Evolutionary conservation across 768 basidiomycete genomes (phyloP), one percentile per base, ranked within the genome.

Genomic region (Kwoniella heveanensis): DNA sequence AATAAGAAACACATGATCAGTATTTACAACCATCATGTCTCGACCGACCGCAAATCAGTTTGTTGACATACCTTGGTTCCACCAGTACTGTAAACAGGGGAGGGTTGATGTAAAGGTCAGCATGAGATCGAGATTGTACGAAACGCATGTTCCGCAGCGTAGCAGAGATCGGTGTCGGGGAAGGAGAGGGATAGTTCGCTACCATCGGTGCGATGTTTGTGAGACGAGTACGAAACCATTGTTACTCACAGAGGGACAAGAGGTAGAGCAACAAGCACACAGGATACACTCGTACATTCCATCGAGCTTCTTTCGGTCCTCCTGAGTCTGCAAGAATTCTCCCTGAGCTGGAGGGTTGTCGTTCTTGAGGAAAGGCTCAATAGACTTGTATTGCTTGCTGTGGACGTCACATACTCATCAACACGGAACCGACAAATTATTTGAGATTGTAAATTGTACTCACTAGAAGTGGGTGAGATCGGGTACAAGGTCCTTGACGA

Each of bases 371-470:
- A 88, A 98, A 4, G 95, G 95, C 80, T 99, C 88, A 81, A 99
- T 95, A 19, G 93, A 94, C 83, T 98, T 98, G 90, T 99, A 98
- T 80, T 99, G 96, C 81, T 98, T 97, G 88, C 68, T 69, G 30
- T 21, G 24, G n/a, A 24, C 50, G 36, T 1, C 24, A 26, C 93
- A 94, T 86, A 94, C 94, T 12, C 27, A 44, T 46, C 17, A 12
- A 5, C n/a, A 54, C 29, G 7, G 22, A 9, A 22, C 22, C 21
- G 22, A 10, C 22, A 4, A 22, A 49, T 22, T 27, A 50, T 5
- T 8, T 9, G 19, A 48, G 29, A 15, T 17, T 10, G 15, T 44
- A 9, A 44, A 7, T 6, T 19, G 15, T n/a, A 60, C 54, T 66
- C 27, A 69, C 64, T 78, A 75, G 67, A 80, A 79, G 54, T 70